Conservation (phyloP, 345 rosid genomes). For the Firmiana major region DNA sequence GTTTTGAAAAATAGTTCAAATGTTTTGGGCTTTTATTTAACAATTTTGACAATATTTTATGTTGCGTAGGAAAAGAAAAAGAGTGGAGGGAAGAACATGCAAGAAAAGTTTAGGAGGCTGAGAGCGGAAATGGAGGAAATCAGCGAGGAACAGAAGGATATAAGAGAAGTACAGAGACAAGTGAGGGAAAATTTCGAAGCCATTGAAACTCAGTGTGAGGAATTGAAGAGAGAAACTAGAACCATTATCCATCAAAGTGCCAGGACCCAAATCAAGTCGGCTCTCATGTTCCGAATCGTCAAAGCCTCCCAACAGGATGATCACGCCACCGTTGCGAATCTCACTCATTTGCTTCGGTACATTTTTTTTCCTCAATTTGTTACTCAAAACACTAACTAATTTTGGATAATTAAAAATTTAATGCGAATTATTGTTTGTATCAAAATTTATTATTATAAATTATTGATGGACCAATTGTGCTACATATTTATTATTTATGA, state of each 20-base stretch:
- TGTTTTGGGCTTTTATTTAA: neutral
- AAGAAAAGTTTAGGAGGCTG: neutral
- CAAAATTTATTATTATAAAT: neutral
- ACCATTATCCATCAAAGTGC: neutral
- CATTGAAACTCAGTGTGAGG: neutral
- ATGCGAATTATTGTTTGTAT: neutral
- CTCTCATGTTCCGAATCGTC: neutral
- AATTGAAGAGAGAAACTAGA: neutral
- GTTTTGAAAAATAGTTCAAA: neutral
- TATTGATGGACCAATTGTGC: neutral
- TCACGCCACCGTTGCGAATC: neutral
- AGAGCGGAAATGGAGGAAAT: neutral
- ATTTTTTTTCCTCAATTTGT: neutral
- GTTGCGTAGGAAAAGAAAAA: neutral
- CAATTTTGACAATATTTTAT: neutral
- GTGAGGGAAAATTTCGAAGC: neutral
- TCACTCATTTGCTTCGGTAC: neutral
- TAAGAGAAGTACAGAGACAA: neutral
- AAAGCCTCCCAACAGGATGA: neutral
- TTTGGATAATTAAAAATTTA: neutral
- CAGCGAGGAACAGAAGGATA: neutral
- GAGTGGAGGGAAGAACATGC: neutral
- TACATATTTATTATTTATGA: neutral
- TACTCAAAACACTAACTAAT: neutral
- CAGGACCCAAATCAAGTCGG: neutral